phyloP scores from a whole-genome alignment of 2,329 filamentous ascomycete species.

The Penicillium nordicum region DNA sequence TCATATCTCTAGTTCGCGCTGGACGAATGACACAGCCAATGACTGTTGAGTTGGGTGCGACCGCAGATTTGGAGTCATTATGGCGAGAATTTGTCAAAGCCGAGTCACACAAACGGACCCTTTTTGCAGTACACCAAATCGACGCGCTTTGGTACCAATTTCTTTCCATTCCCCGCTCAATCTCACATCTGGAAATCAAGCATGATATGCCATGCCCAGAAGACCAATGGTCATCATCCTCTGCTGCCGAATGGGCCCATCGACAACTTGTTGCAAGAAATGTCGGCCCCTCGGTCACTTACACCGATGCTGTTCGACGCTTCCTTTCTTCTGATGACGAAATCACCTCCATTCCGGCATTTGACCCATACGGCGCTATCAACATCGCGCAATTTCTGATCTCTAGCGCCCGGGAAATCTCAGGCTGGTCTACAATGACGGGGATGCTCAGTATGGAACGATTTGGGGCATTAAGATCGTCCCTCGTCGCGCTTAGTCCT shows the following conservation, averaged over 20 bases:
- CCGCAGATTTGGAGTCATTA: slow-evolving; percentile 37
- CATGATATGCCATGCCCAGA: slow-evolving; percentile 43
- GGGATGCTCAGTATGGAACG: slow-evolving; percentile 42
- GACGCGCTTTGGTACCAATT: slow-evolving; percentile 47
- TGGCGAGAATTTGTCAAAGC: slow-evolving; percentile 39
- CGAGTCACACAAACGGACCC: slow-evolving; percentile 44
- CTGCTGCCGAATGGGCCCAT: slow-evolving; percentile 33
- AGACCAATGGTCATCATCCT: slow-evolving; percentile 38
- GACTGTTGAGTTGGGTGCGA: slow-evolving; percentile 11
- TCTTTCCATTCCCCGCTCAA: slow-evolving; percentile 29
- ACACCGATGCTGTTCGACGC: slow-evolving; percentile 38
- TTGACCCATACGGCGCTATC: slow-evolving; percentile 44
- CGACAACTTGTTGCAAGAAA: slow-evolving; percentile 12
- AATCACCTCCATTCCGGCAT: slow-evolving; percentile 29
- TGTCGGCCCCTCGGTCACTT: slow-evolving; percentile 32
- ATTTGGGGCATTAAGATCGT: slow-evolving; percentile 35
- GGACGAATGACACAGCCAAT: slow-evolving; percentile 37
- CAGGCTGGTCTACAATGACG: slow-evolving; percentile 46
- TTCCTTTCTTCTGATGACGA: slow-evolving; percentile 35
- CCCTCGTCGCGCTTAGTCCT: slow-evolving; percentile 34
- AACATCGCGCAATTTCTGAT: slow-evolving; percentile 44
- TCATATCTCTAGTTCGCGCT: slow-evolving; percentile 40
- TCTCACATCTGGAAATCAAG: slow-evolving; percentile 44
- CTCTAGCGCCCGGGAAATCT: slow-evolving; percentile 43
- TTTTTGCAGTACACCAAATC: slow-evolving; percentile 45